phyloP scores from a whole-genome alignment of 768 basidiomycete species.

The Daedalea quercina region DNA sequence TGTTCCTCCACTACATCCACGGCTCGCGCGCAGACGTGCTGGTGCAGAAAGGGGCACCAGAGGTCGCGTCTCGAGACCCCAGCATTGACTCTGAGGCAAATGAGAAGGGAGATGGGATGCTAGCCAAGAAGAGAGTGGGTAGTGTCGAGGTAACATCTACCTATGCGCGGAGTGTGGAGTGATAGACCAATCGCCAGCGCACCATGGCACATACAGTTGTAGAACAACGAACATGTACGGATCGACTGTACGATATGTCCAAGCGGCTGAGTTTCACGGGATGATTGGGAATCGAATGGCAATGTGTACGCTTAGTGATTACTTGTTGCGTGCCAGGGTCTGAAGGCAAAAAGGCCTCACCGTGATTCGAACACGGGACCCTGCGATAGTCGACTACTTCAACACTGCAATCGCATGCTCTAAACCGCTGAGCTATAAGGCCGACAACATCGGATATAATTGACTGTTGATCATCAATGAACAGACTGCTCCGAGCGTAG shows the following conservation, averaged over 20 bases:
- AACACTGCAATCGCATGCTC: constrained; percentile 6
- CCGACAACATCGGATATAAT: neutral
- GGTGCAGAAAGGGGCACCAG: neutral
- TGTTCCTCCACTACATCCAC: neutral
- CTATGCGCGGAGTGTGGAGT: too few species aligned
- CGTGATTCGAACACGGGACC: constrained; percentile 55
- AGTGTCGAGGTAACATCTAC: neutral
- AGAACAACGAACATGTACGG: too few species aligned
- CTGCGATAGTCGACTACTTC: constrained; percentile 28
- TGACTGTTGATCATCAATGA: too few species aligned
- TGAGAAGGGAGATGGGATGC: neutral
- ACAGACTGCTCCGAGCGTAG: too few species aligned
- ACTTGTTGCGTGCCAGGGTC: too few species aligned
- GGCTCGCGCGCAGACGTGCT: neutral
- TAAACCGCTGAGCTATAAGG: constrained; percentile 5
- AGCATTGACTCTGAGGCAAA: neutral
- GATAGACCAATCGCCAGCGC: too few species aligned
- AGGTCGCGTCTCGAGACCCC: neutral
- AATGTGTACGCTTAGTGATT: too few species aligned
- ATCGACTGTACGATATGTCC: too few species aligned
- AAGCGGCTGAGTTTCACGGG: too few species aligned
- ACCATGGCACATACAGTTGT: too few species aligned
- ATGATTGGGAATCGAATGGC: too few species aligned
- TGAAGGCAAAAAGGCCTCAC: constrained; percentile 37
- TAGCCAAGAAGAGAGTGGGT: neutral